Conservation (phyloP, 306 rosid species). For the Cercis canadensis region DNA sequence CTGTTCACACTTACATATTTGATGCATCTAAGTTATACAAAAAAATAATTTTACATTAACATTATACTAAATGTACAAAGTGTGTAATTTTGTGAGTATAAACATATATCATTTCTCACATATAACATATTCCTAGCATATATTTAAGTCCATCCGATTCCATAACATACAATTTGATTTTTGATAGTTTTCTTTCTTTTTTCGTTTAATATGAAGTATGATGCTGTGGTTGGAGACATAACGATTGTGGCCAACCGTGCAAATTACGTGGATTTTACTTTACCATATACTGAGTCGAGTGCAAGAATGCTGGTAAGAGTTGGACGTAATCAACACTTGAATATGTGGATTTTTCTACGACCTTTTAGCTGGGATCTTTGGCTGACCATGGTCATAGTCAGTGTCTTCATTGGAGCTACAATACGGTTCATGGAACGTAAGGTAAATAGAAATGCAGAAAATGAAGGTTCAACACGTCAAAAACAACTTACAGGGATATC, state of each 20-base stretch:
- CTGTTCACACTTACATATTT: too few relatives aligned
- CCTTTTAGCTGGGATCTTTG: conserved; percentile 41
- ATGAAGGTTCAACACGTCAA: background rate
- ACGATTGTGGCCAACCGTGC: conserved; percentile 18
- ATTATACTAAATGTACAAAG: too few relatives aligned
- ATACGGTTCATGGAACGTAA: conserved; percentile 29
- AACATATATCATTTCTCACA: too few relatives aligned
- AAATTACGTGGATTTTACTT: conserved; percentile 27
- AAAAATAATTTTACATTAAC: too few relatives aligned
- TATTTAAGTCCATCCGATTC: too few relatives aligned
- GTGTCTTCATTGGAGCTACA: conserved; percentile 1
- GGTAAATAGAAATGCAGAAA: background rate
- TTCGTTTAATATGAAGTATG: background rate
- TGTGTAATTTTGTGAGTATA: too few relatives aligned
- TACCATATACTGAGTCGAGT: conserved; percentile 17
- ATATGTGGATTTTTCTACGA: conserved; percentile 30
- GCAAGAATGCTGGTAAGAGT: conserved; percentile 22
- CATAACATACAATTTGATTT: background rate
- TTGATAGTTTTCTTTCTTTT: background rate
- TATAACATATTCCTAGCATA: too few relatives aligned
- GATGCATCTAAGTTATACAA: too few relatives aligned
- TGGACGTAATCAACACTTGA: background rate
- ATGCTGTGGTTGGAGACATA: conserved; percentile 28
- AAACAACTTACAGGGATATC: background rate
- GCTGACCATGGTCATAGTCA: background rate